Percentiles rank a stretch among this genome's conserved stretches.
These are phyloP conservation scores for Neonectria neomacrospora DNA, from an alignment of 2,329 filamentous ascomycete species.

Conservation along the genomic window DNA sequence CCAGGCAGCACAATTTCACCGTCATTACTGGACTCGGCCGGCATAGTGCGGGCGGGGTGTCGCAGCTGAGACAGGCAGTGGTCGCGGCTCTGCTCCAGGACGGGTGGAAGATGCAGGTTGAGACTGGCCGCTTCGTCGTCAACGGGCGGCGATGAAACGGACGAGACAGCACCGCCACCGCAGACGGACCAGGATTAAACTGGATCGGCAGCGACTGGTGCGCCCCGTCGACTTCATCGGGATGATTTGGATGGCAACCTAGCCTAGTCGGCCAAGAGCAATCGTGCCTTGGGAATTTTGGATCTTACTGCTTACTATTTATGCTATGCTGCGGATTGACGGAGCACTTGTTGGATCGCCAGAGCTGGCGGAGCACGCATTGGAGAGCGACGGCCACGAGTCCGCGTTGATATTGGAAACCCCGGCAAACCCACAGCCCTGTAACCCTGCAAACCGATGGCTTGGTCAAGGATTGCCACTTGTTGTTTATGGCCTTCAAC, in stretches of 20 bases:
- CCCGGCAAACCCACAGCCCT: background rate
- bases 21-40: conserved; percentile 85
- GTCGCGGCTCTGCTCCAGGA: conserved; percentile 77
- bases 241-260: background rate
- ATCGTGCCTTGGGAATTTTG: background rate
- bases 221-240: background rate
- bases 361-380: background rate
- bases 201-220: background rate
- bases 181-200: background rate
- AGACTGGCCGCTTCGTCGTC: conserved; percentile 76
- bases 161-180: background rate
- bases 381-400: background rate
- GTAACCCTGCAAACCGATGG: background rate
- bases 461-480: background rate
- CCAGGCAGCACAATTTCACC: conserved; percentile 67
- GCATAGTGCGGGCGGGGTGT: conserved; percentile 81
- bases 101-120: conserved; percentile 84
- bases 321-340: background rate
- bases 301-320: background rate
- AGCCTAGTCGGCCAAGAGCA: background rate
- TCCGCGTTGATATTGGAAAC: background rate
- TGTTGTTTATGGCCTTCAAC: background rate
- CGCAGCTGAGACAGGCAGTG: conserved; percentile 83
- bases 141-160: conserved; percentile 62
- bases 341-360: background rate